Evolutionary conservation across 139 green algal genomes (phyloP), one percentile per base, ranked within the genome.

Genomic region (Chlamydomonas eustigma): DNA sequence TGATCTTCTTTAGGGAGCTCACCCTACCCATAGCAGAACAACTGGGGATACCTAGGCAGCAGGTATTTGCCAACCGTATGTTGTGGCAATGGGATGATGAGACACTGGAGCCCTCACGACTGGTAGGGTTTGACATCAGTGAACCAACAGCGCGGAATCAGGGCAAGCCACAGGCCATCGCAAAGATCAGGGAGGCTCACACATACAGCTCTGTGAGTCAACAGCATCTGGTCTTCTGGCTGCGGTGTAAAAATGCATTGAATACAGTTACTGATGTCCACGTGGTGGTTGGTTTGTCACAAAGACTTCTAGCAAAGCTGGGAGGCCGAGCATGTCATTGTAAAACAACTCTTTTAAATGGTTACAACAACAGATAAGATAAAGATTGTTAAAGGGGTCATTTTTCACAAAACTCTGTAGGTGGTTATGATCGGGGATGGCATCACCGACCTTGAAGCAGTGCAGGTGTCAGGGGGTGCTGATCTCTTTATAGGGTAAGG

Each of bases 31-130:
- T 94, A 35, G 87, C 85, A 2, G 36, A 75, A 35, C 73, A 81
- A 64, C 85, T 94, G 69, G 88, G 87, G 24, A 82, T 94, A 37
- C 85, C 87, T 24, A 78, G 82, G 50, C 66, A 84, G 31, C 84
- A 90, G 71, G 83, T 94, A 39, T 91, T 88, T 75, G 90, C 90
- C 74, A 94, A 94, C 83, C 78, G 88, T 51, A 93, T 94, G 90
- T 81, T 87, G 75, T 92, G 87, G 84, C 65, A 77, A 52, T 50
- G 78, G 39, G 73, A 72, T 12, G 51, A 72, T 28, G 38, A 67
- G 33, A 82, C 77, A 3, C 37, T 51, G 2, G 52, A 75, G 52
- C 77, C 77, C n/a, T 87, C 76, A 28, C 79, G 80, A n/a, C 89
- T 92, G 50, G 85, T 86, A 30, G 88, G 88, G 1, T 94, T 92